Evolutionary conservation across 2,329 filamentous ascomycete genomes (phyloP), one percentile per base, ranked within the genome.

Genomic region (Thielaviopsis punctulata): DNA sequence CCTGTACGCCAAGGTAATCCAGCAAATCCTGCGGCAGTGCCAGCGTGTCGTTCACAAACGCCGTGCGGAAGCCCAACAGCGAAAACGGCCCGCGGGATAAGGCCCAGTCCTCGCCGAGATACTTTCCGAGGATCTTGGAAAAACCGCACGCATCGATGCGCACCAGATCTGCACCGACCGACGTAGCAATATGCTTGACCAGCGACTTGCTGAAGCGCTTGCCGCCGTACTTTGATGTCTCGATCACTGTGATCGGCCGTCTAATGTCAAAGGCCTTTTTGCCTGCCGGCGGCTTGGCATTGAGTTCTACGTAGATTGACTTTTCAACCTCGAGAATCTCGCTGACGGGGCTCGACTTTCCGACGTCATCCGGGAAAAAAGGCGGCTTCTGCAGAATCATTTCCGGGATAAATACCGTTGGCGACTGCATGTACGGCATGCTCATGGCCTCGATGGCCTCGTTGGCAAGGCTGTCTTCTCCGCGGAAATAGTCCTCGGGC

Each of bases 81-180:
- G 76, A 73, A 10, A 76, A 63, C 19, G 68, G 62, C 1, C 75
- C 73, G 12, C 70, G 62, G 2, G 66, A 65, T 47, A 68, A 71
- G 3, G 67, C 66, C 64, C 66, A 70, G 55, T 75, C 72, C 59
- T 84, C 79, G 4, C 81, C 82, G 9, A 89, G 65, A 59, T 88
- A 86, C 44, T 77, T 72, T 2, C 81, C 82, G 0, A 82, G 72
- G 23, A 92, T 68, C 48, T 81, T 73, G 2, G 82, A 82, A 51
- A 93, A 66, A 60, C 84, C 81, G 56, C 80, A 75, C 1, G 85
- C 78, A 60, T 81, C 76, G 10, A 93, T 62, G 19, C 76, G 73
- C 27, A 92, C 66, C 2, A 90, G 61, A 57, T 90, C 79, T 2
- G 84, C 81, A 6, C 67, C 68, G 5, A 84, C 67, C 30, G 78